A percentile compares a stretch with the other conserved stretches of the same genome.
These are phyloP conservation scores for Fusarium pininemorale DNA, from an alignment of 2,329 filamentous ascomycete genomes.

Conservation along the genomic window DNA sequence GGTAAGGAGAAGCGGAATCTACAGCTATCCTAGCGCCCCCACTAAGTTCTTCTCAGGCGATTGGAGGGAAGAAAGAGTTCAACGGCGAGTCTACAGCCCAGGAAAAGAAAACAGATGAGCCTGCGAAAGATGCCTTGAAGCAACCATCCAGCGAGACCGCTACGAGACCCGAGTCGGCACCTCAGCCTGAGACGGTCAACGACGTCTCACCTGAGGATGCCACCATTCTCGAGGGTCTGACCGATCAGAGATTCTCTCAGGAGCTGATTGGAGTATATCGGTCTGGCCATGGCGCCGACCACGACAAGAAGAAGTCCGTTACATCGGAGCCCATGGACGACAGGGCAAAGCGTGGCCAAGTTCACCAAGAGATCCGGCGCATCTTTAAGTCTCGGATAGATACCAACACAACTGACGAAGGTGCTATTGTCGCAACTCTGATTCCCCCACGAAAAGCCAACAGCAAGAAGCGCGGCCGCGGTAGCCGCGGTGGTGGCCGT, in stretches of 20 bases:
- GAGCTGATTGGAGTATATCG: slow-evolving; percentile 55
- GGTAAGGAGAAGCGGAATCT: slow-evolving; percentile 2
- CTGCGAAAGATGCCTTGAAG: slow-evolving; percentile 22
- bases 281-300: slow-evolving; percentile 44
- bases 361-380: slow-evolving; percentile 74
- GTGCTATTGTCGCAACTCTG: slow-evolving; percentile 73
- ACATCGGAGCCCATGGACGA: slow-evolving; percentile 56
- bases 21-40: not conserved
- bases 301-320: slow-evolving; percentile 46
- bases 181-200: slow-evolving; percentile 32
- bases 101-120: slow-evolving; percentile 22
- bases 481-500: slow-evolving; percentile 33
- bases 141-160: slow-evolving; percentile 31
- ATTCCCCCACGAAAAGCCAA: slow-evolving; percentile 57
- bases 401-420: slow-evolving; percentile 69
- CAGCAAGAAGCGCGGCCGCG: slow-evolving; percentile 44
- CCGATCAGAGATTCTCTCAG: slow-evolving; percentile 52
- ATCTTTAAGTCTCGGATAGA: slow-evolving; percentile 84
- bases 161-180: slow-evolving; percentile 16
- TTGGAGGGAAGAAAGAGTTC: slow-evolving; percentile 23
- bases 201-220: slow-evolving; percentile 48
- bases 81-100: slow-evolving; percentile 15
- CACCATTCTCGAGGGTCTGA: slow-evolving; percentile 50
- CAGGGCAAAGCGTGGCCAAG: slow-evolving; percentile 54
- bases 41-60: slow-evolving; percentile 23